These are phyloP conservation scores for Plasmopara viticola DNA, from an alignment of 352 stramenopile genomes.

Conservation along the genomic window DNA sequence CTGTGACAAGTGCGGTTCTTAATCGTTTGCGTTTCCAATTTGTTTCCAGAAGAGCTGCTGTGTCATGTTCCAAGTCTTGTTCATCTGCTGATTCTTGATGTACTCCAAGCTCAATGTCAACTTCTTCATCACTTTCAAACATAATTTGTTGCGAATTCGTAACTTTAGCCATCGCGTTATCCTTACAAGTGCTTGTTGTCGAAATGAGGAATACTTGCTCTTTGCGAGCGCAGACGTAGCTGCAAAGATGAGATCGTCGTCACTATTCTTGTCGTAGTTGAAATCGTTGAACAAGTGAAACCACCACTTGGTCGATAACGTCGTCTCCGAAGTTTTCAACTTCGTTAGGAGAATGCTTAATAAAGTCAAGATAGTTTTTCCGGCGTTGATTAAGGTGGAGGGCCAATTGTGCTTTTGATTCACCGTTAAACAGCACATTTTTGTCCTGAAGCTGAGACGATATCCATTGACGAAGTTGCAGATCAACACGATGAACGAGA, in stretches of 20 bases:
- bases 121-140: constrained; percentile 24
- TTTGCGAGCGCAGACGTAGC: constrained; percentile 1
- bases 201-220: constrained; percentile 7
- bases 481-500: constrained; percentile 44
- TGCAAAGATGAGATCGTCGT: neutral
- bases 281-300: constrained; percentile 24
- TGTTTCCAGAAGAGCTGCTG: constrained; percentile 10
- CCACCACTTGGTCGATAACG: constrained; percentile 13
- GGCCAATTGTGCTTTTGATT: constrained; percentile 19
- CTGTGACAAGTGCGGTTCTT: constrained; percentile 7
- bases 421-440: constrained; percentile 1
- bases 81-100: constrained; percentile 5
- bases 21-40: constrained; percentile 10
- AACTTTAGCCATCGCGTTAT: constrained; percentile 17
- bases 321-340: constrained; percentile 5
- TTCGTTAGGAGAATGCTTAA: constrained; percentile 20
- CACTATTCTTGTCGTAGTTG: constrained; percentile 20
- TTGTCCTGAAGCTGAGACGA: constrained; percentile 27
- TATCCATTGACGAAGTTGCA: constrained; percentile 55
- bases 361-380: constrained; percentile 31
- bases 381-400: constrained; percentile 34
- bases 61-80: constrained; percentile 13
- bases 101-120: constrained; percentile 25
- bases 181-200: neutral
- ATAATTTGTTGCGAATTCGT: constrained; percentile 14